phyloP scores from a whole-genome alignment of 768 basidiomycete genomes.

The Pleurotus sapidus region DNA sequence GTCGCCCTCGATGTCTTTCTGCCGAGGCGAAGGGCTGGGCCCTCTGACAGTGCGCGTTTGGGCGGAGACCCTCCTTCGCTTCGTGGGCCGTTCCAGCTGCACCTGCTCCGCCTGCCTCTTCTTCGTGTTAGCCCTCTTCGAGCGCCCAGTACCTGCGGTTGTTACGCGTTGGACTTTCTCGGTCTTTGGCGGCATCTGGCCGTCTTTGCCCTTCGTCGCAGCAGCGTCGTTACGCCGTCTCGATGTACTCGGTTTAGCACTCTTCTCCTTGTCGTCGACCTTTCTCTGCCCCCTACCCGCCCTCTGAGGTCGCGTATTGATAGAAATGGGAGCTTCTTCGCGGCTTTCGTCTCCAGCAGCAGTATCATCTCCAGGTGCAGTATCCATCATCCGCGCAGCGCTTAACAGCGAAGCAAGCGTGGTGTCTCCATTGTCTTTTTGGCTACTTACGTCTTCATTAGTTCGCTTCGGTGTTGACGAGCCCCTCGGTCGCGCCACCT shows the following conservation, averaged over 20 bases:
- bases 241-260: background rate
- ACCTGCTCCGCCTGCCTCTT: background rate
- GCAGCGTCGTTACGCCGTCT: constrained; percentile 7
- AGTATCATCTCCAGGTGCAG: no score
- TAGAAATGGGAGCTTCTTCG: background rate
- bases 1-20: background rate
- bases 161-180: background rate
- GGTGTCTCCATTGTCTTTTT: constrained; percentile 26
- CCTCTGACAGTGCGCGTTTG: background rate
- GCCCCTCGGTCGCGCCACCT: background rate
- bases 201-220: background rate
- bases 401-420: constrained; percentile 56
- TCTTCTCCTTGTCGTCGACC: background rate
- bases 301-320: background rate
- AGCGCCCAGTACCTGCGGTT: background rate
- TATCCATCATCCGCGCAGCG: constrained; percentile 53
- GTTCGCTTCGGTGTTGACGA: background rate
- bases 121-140: background rate
- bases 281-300: background rate
- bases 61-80: background rate
- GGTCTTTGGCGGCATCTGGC: background rate
- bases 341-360: constrained; percentile 6
- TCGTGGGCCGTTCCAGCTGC: background rate
- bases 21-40: background rate
- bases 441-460: background rate